Evolutionary conservation across 495 filamentous ascomycete species (phyloP), one percentile per base, ranked within the genome.

Genomic region (Staphylotrichum tortipilum): DNA sequence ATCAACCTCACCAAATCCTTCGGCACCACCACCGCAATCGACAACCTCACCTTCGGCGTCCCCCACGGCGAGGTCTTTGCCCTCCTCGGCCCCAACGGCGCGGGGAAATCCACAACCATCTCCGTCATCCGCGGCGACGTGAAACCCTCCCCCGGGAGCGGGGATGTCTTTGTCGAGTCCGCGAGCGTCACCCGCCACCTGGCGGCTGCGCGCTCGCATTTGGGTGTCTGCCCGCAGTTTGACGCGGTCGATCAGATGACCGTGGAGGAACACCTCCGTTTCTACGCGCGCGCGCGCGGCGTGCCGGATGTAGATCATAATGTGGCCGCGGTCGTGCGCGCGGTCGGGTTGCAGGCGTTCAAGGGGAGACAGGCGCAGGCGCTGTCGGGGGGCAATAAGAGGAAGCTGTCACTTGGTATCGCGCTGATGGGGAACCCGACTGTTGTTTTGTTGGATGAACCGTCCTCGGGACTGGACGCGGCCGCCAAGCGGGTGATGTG

Each of bases 51-150:
- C 10, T 94, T 95, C 57, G 85, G 83, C 37, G 79, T 94, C 23
- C 75, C 78, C 29, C 79, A 78, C 40, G 81, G 83, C 47, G 84
- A 92, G 61, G 82, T 90, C 12, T 94, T 94, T 63, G 87, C 88
- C 17, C 76, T 94, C 1, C 77, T 95, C 5, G 89, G 89, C 6
- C 87, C 88, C 18, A 95, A 95, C 61, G 89, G 88, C 21, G 89
- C 89, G 1, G 89, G 89, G 40, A 95, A 95, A 59, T 84, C 80
- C 4, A 92, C 87, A 4, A 91, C 83, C 7, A 90, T 95, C 65
- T 82, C 78, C 15, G 70, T 94, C 31, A 85, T 95, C 63, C 78
- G 89, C 49, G 89, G 88, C n/a, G 88, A 94, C 55, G 73, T 89
- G 44, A 76, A 78, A 26, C 86, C 88, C 0, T 56, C 53, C 9